Conservation (phyloP, 192 early-diverging fungal genomes). For the Coemansia sp. region DNA sequence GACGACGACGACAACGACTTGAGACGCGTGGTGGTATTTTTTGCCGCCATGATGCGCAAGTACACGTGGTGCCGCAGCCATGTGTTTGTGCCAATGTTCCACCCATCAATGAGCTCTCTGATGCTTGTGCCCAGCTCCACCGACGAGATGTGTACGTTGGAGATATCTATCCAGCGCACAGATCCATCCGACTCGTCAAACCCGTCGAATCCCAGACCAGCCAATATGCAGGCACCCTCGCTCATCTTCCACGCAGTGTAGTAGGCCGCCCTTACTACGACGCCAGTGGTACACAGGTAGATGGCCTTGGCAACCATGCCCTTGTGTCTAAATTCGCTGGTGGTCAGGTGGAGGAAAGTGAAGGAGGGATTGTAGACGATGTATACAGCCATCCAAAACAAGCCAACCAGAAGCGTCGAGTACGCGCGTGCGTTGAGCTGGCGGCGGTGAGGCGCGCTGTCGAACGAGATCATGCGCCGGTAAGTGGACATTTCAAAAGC, state of each 20-base stretch:
- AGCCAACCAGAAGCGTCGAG: conserved; percentile 24
- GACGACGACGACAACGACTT: neutral
- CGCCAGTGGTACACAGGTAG: conserved; percentile 27
- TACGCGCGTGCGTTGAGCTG: conserved; percentile 30
- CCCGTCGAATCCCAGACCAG: conserved; percentile 86
- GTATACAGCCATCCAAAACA: conserved; percentile 50
- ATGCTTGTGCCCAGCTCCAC: conserved; percentile 81
- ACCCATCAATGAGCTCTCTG: conserved; percentile 75
- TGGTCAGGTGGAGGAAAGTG: conserved; percentile 20
- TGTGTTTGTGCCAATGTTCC: conserved; percentile 89
- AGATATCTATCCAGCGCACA: conserved; percentile 69
- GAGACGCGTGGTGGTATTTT: neutral
- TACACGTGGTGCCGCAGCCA: conserved; percentile 93
- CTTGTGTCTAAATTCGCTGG: conserved; percentile 16
- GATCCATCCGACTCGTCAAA: conserved; percentile 56
- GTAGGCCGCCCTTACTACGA: conserved; percentile 59
- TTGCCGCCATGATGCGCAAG: conserved; percentile 61
- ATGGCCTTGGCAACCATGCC: conserved; percentile 10
- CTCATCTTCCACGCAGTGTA: conserved; percentile 92
- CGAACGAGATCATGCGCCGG: conserved; percentile 56
- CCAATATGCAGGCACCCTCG: conserved; percentile 81
- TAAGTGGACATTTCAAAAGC: conserved; percentile 71
- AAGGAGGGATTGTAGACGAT: conserved; percentile 19
- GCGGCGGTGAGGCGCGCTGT: conserved; percentile 17
- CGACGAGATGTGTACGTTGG: conserved; percentile 74